Evolutionary conservation across 2,329 filamentous ascomycete species (phyloP), one percentile per base, ranked within the genome.

Genomic region (Domatiomyces globalis): DNA sequence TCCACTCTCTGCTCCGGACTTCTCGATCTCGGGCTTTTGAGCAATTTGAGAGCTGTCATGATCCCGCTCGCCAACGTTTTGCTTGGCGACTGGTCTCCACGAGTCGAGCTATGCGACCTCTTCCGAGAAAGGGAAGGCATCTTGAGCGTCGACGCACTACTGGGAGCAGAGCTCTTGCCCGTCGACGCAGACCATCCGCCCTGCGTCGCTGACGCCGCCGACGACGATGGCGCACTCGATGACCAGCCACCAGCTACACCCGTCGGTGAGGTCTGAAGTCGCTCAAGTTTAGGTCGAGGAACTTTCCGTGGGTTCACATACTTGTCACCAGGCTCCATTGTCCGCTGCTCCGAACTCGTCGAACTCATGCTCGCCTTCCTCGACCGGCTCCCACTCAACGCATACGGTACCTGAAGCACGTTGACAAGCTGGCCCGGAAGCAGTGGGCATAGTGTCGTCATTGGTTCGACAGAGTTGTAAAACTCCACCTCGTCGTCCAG

Each of bases 381-480:
- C 54, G 74, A 69, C 53, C 79, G 74, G 56, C 54, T 56, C 12
- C 64, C 67, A 46, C 67, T 75, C 42, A 73, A 62, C 65, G 94
- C 84, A 33, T 79, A 71, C 12, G 90, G 90, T 9, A 96, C 80
- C 50, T 85, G 81, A 51, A 96, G 72, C 12, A 87, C 79, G 68
- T 96, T 95, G 64, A 95, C 79, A 1, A 78, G 77, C 67, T 95
- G 90, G 12, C 90, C 90, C 2, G 90, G 90, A 22, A 95, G 76
- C 56, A 90, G 81, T 36, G 90, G 88, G 63, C 90, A 96, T 44
- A 78, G 70, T 2, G 80, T 88, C 1, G 89, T 95, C 9, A 78
- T 82, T 17, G 85, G 83, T 60, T 84, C 74, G 1, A 78, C 70
- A 25, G 82, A 73, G 64, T 95, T 87, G 65, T 87, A 80, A 49